A percentile compares a stretch with the other conserved stretches of the same genome.
Evolutionary conservation across 306 rosid genomes (phyloP).

Genomic region (Sicyos edulis): DNA sequence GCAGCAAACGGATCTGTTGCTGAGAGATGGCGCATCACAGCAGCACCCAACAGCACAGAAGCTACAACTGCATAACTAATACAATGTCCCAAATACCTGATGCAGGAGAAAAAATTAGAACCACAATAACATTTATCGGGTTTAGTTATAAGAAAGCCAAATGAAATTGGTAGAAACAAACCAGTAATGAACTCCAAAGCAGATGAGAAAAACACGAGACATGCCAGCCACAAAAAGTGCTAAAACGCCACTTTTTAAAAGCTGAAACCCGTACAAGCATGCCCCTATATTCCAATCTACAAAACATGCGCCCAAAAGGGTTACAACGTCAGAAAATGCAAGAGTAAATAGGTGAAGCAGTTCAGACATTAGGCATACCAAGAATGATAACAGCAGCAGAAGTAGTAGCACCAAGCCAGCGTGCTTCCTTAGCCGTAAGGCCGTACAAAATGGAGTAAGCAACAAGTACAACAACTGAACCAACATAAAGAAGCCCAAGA

Average conservation of each 20-base stretch:
- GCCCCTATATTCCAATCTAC: conserved; percentile 99
- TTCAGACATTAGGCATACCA: conserved; percentile 38
- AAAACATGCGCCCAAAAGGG: conserved; percentile 23
- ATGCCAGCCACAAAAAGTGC: conserved; percentile 92
- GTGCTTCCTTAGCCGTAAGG: conserved; percentile 64
- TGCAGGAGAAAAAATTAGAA: conserved; percentile 21
- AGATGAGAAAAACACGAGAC: conserved; percentile 92
- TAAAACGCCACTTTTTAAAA: conserved; percentile 76
- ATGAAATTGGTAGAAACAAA: conserved; percentile 33
- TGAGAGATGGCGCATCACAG: conserved; percentile 92
- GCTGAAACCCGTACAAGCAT: conserved; percentile 91
- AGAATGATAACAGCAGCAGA: conserved; percentile 94
- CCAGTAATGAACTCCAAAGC: conserved; percentile 99
- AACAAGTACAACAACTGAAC: conserved; percentile 80
- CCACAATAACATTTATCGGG: conserved; percentile 21
- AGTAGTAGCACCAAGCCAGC: conserved; percentile 95
- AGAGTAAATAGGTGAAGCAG: conserved; percentile 18
- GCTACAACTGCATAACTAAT: conserved; percentile 97
- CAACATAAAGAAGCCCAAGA: conserved; percentile 85
- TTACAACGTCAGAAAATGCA: background rate
- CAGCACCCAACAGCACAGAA: conserved; percentile 84
- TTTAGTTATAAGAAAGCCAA: background rate
- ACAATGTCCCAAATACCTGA: conserved; percentile 98
- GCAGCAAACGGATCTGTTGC: conserved; percentile 86
- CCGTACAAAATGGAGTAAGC: conserved; percentile 91